Base-by-base conservation (phyloP, 371 early-diverging fungal genomes). In the Mortierella sp. region DNA sequence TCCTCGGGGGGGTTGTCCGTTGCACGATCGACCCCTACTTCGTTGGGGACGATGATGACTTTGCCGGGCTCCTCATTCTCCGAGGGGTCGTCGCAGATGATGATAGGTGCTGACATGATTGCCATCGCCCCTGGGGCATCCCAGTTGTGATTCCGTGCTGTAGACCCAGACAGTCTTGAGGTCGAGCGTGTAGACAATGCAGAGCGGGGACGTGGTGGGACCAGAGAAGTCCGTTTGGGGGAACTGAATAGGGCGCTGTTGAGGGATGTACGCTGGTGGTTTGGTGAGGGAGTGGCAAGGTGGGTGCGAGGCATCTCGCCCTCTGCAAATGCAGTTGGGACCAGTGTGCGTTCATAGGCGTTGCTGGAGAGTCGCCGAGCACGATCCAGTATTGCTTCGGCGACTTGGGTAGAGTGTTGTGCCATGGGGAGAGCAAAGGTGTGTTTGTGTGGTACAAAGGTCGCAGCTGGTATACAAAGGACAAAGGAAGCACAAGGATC, bases 311-410 rank as follows among this genome's bases (percentile, higher is more conserved):
- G 47, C 12, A 54, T 60, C 24, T 72, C 67, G 37, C 72, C 67
- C 50, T 72, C 72, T 19, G 67, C 41, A 49, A 62, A 72, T 29
- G 72, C 17, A 2, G 47, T 28, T 22, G 67, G 65, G 8, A 52
- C 41, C 8, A 39, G 51, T 17, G 53, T 49, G 40, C 67, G 66
- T 45, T 72, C 72, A 24, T 53, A 67, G 46, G 67, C 67, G 48
- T 61, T 61, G 55, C 48, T 66, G 29, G 72, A 72, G 44, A 72
- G 67, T 46, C 67, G 53, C 19, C 72, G 61, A 44, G 72, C 72
- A 8, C 72, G 66, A 45, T 40, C 58, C 14, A 72, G 59, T 27
- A 72, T 13, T 48, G 66, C 67, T 34, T 72, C 72, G 43, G 67
- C 72, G 28, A 53, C 50, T 7, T 60, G 57, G n/a, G n/a, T 49